A percentile compares a stretch with the other conserved stretches of the same genome.
Evolutionary conservation across 129 eudicot genomes (phyloP).

Genomic region (Apium graveolens): DNA sequence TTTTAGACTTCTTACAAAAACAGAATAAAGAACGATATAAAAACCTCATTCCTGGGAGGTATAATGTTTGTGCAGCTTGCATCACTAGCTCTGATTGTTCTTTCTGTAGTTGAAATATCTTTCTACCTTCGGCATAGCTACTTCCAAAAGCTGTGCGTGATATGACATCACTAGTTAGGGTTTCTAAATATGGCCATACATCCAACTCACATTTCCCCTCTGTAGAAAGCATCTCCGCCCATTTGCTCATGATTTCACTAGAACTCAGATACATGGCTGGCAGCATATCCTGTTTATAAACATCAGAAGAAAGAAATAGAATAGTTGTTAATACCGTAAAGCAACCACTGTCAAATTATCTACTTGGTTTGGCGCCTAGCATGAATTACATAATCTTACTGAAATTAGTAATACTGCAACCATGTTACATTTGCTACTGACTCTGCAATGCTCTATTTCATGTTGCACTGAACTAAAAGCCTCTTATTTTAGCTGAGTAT

Average conservation of each 20-base stretch:
- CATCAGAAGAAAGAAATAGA: neutral
- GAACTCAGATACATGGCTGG: no score
- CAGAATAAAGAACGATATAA: no score
- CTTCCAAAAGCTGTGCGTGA: conserved; percentile 21
- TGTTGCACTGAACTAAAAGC: no score
- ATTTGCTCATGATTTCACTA: no score
- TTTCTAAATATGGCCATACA: neutral
- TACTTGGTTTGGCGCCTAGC: neutral
- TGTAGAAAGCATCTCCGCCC: no score
- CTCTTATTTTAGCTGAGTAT: no score
- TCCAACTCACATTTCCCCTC: no score
- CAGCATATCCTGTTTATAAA: neutral
- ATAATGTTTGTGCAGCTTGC: conserved; percentile 4
- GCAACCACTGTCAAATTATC: neutral
- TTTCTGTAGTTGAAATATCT: conserved; percentile 10
- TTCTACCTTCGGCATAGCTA: conserved; percentile 16
- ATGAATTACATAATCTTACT: neutral
- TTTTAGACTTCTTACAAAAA: neutral
- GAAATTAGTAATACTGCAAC: neutral
- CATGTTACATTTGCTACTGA: neutral
- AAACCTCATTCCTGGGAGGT: conserved; percentile 20
- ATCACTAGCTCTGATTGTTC: neutral
- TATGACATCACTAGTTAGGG: conserved; percentile 14
- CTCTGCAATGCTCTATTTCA: no score
- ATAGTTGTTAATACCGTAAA: no score